A percentile compares a stretch with the other conserved stretches of the same genome.
Conservation (phyloP, 495 filamentous ascomycete species). For the Neurospora hispaniola region DNA sequence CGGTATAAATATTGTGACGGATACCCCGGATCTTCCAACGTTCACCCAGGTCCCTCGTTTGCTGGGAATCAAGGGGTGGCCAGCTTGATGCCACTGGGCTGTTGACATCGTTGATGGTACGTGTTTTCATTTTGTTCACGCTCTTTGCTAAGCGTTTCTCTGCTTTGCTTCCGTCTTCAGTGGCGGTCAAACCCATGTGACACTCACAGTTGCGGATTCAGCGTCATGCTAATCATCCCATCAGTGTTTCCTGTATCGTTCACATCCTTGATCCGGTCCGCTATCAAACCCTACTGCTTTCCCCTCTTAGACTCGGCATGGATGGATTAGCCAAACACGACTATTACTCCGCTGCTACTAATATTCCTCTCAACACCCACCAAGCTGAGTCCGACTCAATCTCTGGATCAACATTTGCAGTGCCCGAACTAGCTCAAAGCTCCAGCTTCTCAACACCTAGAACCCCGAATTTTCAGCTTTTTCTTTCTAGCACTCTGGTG, state of each 20-base stretch:
- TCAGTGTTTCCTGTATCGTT: neutral
- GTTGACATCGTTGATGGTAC: neutral
- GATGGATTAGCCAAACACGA: neutral
- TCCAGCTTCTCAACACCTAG: neutral
- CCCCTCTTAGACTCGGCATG: neutral
- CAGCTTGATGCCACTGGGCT: neutral
- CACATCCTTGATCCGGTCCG: neutral
- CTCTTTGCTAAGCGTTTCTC: neutral
- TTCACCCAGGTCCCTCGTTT: neutral
- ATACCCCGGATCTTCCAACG: neutral
- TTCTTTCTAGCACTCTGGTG: neutral
- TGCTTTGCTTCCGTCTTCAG: neutral
- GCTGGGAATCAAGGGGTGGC: neutral
- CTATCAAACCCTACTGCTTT: neutral
- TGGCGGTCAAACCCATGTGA: neutral
- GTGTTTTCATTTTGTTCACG: neutral
- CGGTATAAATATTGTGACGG: neutral
- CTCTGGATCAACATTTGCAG: neutral
- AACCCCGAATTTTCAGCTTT: neutral
- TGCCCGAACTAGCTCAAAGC: neutral
- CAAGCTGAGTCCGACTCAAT: neutral
- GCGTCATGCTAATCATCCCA: neutral
- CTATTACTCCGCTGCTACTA: neutral
- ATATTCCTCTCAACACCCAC: neutral
- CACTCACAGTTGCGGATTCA: neutral